Conservation (phyloP, 2,329 filamentous ascomycete genomes). For the Colletotrichum lindemuthianum region DNA sequence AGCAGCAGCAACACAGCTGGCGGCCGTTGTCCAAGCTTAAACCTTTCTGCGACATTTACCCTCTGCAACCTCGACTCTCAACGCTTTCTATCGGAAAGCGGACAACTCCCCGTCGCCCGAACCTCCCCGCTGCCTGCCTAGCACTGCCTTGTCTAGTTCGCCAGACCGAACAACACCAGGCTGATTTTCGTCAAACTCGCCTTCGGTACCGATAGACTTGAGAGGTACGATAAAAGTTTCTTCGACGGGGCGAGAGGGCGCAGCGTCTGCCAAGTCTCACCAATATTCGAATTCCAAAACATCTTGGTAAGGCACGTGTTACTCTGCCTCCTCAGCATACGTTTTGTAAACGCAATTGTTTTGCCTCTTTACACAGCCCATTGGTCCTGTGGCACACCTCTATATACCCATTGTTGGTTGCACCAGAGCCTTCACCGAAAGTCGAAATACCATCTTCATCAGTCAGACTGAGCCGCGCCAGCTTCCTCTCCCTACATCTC, state of each 20-base stretch:
- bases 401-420: slow-evolving; percentile 9
- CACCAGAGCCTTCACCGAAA: not conserved
- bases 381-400: not conserved
- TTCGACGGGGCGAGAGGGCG: slow-evolving; percentile 31
- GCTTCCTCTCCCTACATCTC: not conserved
- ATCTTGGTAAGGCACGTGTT: slow-evolving; percentile 10
- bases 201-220: not conserved
- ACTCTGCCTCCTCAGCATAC: slow-evolving; percentile 10
- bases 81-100: not conserved
- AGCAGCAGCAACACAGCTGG: not conserved
- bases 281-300: not conserved
- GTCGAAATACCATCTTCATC: no score
- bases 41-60: not conserved
- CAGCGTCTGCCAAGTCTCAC: slow-evolving; percentile 20
- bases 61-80: not conserved
- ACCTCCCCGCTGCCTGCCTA: slow-evolving; percentile 10
- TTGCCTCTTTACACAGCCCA: slow-evolving; percentile 18
- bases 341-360: not conserved
- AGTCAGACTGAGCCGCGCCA: no score
- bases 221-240: slow-evolving; percentile 12
- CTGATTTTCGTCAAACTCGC: slow-evolving; percentile 1
- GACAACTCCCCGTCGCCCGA: slow-evolving; percentile 10
- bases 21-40: slow-evolving; percentile 2
- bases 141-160: slow-evolving; percentile 22
- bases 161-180: not conserved